These are phyloP conservation scores for Penicillium mononematosum DNA, from an alignment of 495 filamentous ascomycete genomes.

Conservation along the genomic window DNA sequence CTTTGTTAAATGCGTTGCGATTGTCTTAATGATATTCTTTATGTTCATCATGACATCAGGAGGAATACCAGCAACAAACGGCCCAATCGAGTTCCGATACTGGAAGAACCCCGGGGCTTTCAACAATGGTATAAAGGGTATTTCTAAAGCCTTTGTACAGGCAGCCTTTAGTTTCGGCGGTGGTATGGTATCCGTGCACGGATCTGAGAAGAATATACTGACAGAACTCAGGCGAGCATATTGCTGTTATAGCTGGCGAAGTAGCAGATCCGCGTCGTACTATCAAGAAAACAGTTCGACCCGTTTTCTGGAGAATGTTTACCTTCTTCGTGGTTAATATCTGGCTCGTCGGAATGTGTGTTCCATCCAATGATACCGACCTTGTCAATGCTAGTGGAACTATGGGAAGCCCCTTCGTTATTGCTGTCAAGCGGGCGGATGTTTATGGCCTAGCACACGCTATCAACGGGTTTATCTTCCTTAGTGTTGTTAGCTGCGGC, in stretches of 20 bases:
- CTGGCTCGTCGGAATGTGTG: constrained; percentile 35
- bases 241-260: constrained; percentile 33
- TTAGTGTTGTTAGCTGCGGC: constrained; percentile 31
- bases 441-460: constrained; percentile 28
- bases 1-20: constrained; percentile 28
- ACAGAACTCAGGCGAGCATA: constrained; percentile 24
- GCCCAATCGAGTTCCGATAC: constrained; percentile 29
- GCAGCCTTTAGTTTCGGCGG: constrained; percentile 33
- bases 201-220: neutral
- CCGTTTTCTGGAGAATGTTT: constrained; percentile 36
- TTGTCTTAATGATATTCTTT: constrained; percentile 33
- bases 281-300: constrained; percentile 29
- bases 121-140: constrained; percentile 35
- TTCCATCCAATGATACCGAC: constrained; percentile 24
- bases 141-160: constrained; percentile 32
- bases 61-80: constrained; percentile 28
- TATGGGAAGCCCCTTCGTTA: constrained; percentile 30
- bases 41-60: constrained; percentile 37
- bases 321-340: constrained; percentile 35
- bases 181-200: constrained; percentile 10
- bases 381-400: constrained; percentile 27
- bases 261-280: constrained; percentile 26
- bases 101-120: constrained; percentile 33
- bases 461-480: constrained; percentile 34
- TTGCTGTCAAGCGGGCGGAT: constrained; percentile 28